These are phyloP conservation scores for Crithidia mellificae DNA, from an alignment of 208 protist genomes.

Conservation along the genomic window DNA sequence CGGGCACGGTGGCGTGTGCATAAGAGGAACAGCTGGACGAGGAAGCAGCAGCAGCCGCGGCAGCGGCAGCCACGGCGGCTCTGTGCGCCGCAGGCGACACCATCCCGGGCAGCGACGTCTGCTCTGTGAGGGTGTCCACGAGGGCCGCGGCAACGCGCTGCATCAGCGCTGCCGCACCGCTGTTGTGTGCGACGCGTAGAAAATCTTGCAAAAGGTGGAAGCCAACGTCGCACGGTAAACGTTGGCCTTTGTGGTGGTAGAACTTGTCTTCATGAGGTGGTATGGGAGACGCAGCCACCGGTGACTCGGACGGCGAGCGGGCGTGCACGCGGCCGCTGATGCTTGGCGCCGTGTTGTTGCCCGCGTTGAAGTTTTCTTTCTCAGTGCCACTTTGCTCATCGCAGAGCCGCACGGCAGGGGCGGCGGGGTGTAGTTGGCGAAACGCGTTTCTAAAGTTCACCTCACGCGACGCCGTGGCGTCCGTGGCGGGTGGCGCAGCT, in stretches of 20 bases:
- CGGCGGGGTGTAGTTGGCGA: neutral
- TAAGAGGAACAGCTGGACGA: neutral
- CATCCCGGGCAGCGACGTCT: neutral
- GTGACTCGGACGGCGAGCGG: neutral
- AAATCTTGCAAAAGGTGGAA: slow-evolving; percentile 22
- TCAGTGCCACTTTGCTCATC: neutral
- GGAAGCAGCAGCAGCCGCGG: neutral
- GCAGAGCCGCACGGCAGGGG: neutral
- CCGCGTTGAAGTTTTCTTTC: neutral
- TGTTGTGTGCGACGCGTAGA: neutral
- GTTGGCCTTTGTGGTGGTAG: neutral
- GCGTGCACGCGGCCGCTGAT: slow-evolving; percentile 4
- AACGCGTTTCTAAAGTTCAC: slow-evolving; percentile 26
- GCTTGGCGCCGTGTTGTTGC: neutral
- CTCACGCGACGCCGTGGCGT: slow-evolving; percentile 3
- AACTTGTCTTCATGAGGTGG: neutral
- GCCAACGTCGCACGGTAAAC: slow-evolving; percentile 14
- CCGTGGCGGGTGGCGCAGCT: neutral
- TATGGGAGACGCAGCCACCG: neutral
- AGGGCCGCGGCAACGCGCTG: slow-evolving; percentile 15
- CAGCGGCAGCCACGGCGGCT: neutral
- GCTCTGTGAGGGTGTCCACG: neutral
- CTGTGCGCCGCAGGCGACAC: neutral
- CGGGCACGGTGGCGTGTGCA: neutral
- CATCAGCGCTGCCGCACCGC: slow-evolving; percentile 3